These are phyloP conservation scores for Candida yuanshanica DNA, from an alignment of 805 yeast genomes.

Conservation along the genomic window DNA sequence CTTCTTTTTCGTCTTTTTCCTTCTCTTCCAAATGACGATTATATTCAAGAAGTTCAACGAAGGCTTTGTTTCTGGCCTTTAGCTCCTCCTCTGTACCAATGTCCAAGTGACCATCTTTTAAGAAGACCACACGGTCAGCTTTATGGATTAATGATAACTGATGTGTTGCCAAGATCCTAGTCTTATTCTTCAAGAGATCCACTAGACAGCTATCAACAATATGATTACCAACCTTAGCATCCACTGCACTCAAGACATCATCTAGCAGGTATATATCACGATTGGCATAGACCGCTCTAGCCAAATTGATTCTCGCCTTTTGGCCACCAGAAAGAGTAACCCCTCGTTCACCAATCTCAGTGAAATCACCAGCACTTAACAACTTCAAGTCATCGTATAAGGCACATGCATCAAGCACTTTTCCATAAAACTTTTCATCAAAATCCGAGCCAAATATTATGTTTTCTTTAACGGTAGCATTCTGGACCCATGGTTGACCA, in stretches of 20 bases:
- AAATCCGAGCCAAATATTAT: constrained; percentile 58
- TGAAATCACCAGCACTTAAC: constrained; percentile 66
- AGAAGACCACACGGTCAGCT: constrained; percentile 64
- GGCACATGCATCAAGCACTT: constrained; percentile 58
- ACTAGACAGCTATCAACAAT: constrained; percentile 60
- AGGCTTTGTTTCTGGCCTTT: constrained; percentile 35
- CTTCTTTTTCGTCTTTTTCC: not conserved
- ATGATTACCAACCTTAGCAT: constrained; percentile 72
- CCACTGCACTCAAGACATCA: constrained; percentile 68
- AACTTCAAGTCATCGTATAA: constrained; percentile 54
- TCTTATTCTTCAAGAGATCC: constrained; percentile 48
- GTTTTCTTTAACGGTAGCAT: constrained; percentile 69
- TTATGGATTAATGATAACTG: constrained; percentile 61
- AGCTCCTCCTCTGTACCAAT: constrained; percentile 58
- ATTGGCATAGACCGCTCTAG: constrained; percentile 63
- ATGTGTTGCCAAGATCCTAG: constrained; percentile 77
- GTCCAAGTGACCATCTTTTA: constrained; percentile 59
- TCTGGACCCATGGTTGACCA: constrained; percentile 78
- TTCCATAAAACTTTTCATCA: constrained; percentile 45
- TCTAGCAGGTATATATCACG: constrained; percentile 56
- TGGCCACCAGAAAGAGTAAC: constrained; percentile 76
- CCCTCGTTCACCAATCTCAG: constrained; percentile 82
- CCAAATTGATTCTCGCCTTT: constrained; percentile 57
- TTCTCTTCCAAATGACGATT: constrained; percentile 1
- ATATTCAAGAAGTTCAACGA: constrained; percentile 44